These are phyloP conservation scores for Agrostemma githago DNA, from an alignment of 148 eudicot species.

Conservation along the genomic window DNA sequence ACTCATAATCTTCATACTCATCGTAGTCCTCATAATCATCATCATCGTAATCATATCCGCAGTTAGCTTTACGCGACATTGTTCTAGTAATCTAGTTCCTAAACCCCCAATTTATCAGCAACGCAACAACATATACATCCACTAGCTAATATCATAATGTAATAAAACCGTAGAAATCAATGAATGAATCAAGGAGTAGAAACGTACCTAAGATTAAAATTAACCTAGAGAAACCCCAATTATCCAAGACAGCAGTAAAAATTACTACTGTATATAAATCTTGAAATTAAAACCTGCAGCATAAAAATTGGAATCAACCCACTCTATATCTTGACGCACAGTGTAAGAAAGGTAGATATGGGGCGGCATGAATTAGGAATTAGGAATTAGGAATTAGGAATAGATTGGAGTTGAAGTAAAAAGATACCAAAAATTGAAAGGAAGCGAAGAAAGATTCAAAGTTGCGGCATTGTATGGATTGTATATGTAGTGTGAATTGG, in stretches of 20 bases:
- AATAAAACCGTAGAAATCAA: neutral
- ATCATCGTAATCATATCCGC: conserved; percentile 58
- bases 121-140: neutral
- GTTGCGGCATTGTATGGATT: neutral
- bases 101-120: neutral
- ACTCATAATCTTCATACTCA: conserved; percentile 42
- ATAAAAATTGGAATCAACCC: neutral
- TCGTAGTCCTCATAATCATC: conserved; percentile 55
- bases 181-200: neutral
- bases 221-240: neutral
- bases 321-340: neutral
- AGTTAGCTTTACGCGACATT: conserved; percentile 78
- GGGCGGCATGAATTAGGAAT: neutral
- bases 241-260: neutral
- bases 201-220: neutral
- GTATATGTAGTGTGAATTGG: neutral
- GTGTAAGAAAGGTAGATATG: neutral
- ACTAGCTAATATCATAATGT: neutral
- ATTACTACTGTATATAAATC: conserved; percentile 11
- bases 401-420: neutral
- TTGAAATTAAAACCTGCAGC: conserved; percentile 15
- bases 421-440: conserved; percentile 8
- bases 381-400: neutral
- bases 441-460: conserved; percentile 4
- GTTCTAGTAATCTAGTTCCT: conserved; percentile 25